Evolutionary conservation across 192 early-diverging fungal genomes (phyloP).

Genomic region (Pilaira anomala): DNA sequence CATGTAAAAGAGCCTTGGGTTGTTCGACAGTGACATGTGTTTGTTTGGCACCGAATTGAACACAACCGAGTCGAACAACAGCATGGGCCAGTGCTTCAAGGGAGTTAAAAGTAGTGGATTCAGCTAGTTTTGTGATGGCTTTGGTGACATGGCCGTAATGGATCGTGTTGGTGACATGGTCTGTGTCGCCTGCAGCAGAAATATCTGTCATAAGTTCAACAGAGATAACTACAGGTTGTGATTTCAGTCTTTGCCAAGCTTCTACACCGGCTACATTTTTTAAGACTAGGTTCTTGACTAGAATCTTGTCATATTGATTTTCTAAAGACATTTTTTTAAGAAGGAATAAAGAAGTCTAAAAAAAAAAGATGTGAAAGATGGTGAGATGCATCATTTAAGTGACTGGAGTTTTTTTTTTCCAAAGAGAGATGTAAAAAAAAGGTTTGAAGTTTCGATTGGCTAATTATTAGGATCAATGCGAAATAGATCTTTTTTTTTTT

Average conservation of each 20-base stretch:
- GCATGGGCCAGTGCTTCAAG: conserved; percentile 70
- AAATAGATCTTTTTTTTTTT: too few relatives aligned
- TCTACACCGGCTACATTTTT: conserved; percentile 87
- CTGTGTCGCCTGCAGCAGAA: conserved; percentile 69
- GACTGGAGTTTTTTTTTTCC: too few relatives aligned
- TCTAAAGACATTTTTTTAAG: background rate
- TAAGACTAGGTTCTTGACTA: conserved; percentile 75
- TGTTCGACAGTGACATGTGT: conserved; percentile 79
- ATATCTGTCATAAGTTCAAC: conserved; percentile 73
- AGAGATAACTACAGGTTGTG: conserved; percentile 83
- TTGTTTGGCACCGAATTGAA: conserved; percentile 59
- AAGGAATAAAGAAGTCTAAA: background rate
- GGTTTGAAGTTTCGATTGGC: too few relatives aligned
- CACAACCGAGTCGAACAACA: conserved; percentile 58
- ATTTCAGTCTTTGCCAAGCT: conserved; percentile 87
- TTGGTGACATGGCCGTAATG: conserved; percentile 82
- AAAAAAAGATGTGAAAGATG: background rate
- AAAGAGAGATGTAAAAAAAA: too few relatives aligned
- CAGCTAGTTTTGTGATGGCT: conserved; percentile 70
- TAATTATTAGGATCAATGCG: too few relatives aligned
- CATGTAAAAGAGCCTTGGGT: conserved; percentile 87
- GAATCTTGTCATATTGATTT: conserved; percentile 55
- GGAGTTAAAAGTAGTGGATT: conserved; percentile 67
- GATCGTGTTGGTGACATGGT: conserved; percentile 77
- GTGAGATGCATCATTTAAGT: too few relatives aligned